Conservation (phyloP, 1,139 yeast species). For the Debaryomyces nepalensis region DNA sequence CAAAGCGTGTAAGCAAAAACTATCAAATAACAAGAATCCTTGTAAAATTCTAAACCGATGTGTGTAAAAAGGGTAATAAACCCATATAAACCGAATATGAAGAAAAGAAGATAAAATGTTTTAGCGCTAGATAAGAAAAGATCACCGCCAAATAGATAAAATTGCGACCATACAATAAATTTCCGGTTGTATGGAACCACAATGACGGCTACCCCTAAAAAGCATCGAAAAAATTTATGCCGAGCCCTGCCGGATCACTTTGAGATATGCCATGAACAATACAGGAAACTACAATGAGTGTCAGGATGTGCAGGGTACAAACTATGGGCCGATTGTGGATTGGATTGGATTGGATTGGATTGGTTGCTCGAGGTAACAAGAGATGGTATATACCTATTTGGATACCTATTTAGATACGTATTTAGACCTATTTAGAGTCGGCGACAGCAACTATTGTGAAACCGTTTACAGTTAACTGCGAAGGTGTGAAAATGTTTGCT, state of each 20-base stretch:
- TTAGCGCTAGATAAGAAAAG: constrained; percentile 2
- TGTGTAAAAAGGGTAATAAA: no score
- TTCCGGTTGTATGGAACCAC: constrained; percentile 11
- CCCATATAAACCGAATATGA: no score
- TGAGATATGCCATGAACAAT: constrained; percentile 7
- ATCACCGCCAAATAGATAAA: no score
- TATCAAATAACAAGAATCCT: no score
- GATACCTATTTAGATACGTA: neutral
- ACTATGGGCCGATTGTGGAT: no score
- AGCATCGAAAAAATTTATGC: neutral
- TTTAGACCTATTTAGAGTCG: neutral
- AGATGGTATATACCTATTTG: neutral
- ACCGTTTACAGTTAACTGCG: constrained; percentile 1
- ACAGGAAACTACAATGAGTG: neutral
- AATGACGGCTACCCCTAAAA: constrained; percentile 9
- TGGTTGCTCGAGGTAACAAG: constrained; percentile 2
- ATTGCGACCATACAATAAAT: constrained; percentile 7
- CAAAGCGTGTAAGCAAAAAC: no score
- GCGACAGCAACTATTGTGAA: constrained; percentile 1
- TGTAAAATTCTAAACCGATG: no score
- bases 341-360: neutral
- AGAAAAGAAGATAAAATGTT: constrained; percentile 2
- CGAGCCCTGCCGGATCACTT: neutral
- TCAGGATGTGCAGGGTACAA: no score
- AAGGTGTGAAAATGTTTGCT: neutral